Conservation (phyloP, 2,329 filamentous ascomycete species). For the Fusarium tjaetaba region DNA sequence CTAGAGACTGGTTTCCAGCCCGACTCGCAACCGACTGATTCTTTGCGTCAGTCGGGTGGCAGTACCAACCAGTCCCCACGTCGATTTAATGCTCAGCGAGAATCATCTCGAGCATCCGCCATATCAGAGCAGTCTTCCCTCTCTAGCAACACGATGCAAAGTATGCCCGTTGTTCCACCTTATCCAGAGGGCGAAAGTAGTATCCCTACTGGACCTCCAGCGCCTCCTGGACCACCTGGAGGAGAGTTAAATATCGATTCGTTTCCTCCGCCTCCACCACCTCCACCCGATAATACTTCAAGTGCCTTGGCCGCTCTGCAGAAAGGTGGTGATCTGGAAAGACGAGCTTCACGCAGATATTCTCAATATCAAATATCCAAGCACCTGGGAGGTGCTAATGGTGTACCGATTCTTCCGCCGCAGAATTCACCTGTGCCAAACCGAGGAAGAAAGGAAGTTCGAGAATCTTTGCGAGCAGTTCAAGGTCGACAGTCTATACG, state of each 20-base stretch:
- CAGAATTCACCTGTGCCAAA: conserved; percentile 88
- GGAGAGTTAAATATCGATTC: conserved; percentile 68
- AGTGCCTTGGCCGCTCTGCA: conserved; percentile 92
- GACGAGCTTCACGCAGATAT: conserved; percentile 90
- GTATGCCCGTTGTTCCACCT: conserved; percentile 77
- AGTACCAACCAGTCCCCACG: conserved; percentile 56
- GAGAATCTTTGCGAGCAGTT: conserved; percentile 82
- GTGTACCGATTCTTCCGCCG: conserved; percentile 85
- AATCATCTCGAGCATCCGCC: conserved; percentile 61
- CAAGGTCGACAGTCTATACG: conserved; percentile 63
- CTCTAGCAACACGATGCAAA: conserved; percentile 81
- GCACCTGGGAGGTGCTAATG: conserved; percentile 83
- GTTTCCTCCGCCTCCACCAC: conserved; percentile 75
- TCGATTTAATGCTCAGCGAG: conserved; percentile 59
- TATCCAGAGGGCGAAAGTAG: conserved; percentile 71
- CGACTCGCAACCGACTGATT: conserved; percentile 48
- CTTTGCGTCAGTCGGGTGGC: conserved; percentile 41
- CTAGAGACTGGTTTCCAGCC: conserved; percentile 63
- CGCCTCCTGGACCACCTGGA: conserved; percentile 50
- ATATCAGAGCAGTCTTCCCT: conserved; percentile 71
- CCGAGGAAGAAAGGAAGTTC: conserved; percentile 78
- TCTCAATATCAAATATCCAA: conserved; percentile 98
- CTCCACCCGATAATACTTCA: conserved; percentile 79
- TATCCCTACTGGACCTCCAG: conserved; percentile 56
- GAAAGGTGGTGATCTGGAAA: conserved; percentile 89